Evolutionary conservation across 768 basidiomycete species (phyloP), one percentile per base, ranked within the genome.

Genomic region (Crepidotus variabilis): DNA sequence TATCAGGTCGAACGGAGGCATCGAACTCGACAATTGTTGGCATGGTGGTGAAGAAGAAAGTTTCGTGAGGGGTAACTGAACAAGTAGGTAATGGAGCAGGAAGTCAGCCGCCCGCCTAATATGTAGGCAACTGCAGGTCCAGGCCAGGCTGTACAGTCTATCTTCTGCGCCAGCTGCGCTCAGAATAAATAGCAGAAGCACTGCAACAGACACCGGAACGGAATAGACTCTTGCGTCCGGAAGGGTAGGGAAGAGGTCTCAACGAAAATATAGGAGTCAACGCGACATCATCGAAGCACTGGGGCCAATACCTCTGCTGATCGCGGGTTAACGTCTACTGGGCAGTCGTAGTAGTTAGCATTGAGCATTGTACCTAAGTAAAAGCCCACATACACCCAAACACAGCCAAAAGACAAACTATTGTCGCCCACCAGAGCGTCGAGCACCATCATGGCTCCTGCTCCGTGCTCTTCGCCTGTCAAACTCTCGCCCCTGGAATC

Each of bases 1-100:
- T 52, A 43, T 68, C 65, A 23, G 65, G 68, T 60, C 68, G 67
- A 6, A 57, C 46, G 28, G 36, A 11, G 43, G 65, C 43, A 43
- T 75, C 70, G 63, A 82, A 80, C 16, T 73, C 13, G 0, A 22
- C n/a, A 60, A 57, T 71, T 69, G 16, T 60, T 45, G 34, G 58
- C 57, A 62, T 64, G 33, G 48, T 34, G 35, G 47, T 58, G 18
- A 39, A 32, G 50, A 28, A 13, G 22, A 46, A 33, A 18, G 28
- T 8, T 28, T 24, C 46, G 47, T n/a, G 34, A 21, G 51, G 22
- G 36, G 24, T 5, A 20, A 45, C 28, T 6, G 28, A 20, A 51
- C 43, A 24, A 48, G 23, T 45, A 56, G 52, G 14, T 1, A 21
- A 22, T 47, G 28, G 34, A 36, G 14, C 16, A 39, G 28, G 46